Percentiles rank a stretch among this genome's conserved stretches.
Evolutionary conservation across 306 rosid genomes (phyloP).

Genomic region (Rosa chinensis): DNA sequence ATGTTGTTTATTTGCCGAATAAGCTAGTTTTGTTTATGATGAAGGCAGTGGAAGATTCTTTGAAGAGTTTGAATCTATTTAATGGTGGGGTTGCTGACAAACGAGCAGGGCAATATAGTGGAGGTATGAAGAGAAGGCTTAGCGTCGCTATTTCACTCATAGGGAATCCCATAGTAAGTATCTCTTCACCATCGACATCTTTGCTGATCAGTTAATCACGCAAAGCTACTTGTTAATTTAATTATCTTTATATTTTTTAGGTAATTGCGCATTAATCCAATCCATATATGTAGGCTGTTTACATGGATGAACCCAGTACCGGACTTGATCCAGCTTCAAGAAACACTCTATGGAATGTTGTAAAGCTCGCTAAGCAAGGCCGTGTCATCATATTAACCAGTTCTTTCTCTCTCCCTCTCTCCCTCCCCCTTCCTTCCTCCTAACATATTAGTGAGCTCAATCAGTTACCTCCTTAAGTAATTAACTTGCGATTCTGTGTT

Average conservation of each 20-base stretch:
- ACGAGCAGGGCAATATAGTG: conserved; percentile 86
- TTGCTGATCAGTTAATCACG: conserved; percentile 12
- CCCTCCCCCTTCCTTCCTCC: neutral
- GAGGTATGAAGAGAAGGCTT: conserved; percentile 99
- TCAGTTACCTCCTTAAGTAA: neutral
- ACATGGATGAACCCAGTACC: conserved; percentile 96
- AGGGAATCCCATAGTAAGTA: conserved; percentile 73
- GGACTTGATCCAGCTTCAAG: conserved; percentile 96
- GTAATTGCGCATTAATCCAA: neutral
- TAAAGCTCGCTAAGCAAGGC: conserved; percentile 76
- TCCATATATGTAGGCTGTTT: conserved; percentile 59
- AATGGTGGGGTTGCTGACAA: conserved; percentile 86
- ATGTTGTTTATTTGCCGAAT: neutral
- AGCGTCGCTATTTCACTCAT: conserved; percentile 93
- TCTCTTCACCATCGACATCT: conserved; percentile 8
- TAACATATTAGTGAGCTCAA: neutral
- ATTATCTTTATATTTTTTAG: neutral
- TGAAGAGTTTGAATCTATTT: conserved; percentile 69
- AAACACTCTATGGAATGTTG: conserved; percentile 84
- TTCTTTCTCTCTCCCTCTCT: conserved; percentile 33
- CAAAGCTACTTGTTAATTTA: neutral
- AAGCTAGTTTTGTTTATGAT: conserved; percentile 22
- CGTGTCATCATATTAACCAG: conserved; percentile 93
- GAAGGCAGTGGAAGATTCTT: conserved; percentile 96
- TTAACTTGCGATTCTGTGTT: conserved; percentile 19